Conservation (phyloP, 225 moss, liverwort and hornwort genomes). For the Thuidium tamariscinum region DNA sequence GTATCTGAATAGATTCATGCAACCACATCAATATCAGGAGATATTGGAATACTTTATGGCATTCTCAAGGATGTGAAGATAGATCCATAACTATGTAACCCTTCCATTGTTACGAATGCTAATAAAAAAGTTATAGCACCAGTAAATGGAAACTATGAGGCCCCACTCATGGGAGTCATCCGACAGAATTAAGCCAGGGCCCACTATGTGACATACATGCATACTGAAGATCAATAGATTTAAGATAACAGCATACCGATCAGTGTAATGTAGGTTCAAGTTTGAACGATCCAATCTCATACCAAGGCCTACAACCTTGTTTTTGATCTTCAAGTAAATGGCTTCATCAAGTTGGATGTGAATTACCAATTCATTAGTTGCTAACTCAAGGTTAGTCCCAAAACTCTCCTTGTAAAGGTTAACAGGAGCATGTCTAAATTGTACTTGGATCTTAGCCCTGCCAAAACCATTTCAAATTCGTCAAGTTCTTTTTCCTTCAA, state of each 20-base stretch:
- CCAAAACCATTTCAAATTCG: background rate
- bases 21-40: background rate
- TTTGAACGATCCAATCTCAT: slow-evolving; percentile 95
- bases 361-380: slow-evolving; percentile 94
- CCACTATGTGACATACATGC: background rate
- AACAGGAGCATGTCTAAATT: slow-evolving; percentile 94
- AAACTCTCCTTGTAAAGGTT: slow-evolving; percentile 91
- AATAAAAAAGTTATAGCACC: background rate
- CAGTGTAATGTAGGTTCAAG: slow-evolving; percentile 83
- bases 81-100: background rate
- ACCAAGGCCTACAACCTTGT: slow-evolving; percentile 88
- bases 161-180: background rate
- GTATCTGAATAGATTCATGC: slow-evolving; percentile 38
- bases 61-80: background rate
- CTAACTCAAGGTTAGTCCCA: slow-evolving; percentile 89
- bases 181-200: background rate
- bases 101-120: background rate
- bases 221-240: background rate
- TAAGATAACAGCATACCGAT: slow-evolving; percentile 33
- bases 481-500: background rate
- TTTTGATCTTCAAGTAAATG: slow-evolving; percentile 93
- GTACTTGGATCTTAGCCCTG: slow-evolving; percentile 93
- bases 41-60: background rate
- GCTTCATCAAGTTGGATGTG: slow-evolving; percentile 97
- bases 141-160: background rate